Evolutionary conservation across 2,329 filamentous ascomycete genomes (phyloP).

Genomic region (Hymenoscyphus fructigenus): DNA sequence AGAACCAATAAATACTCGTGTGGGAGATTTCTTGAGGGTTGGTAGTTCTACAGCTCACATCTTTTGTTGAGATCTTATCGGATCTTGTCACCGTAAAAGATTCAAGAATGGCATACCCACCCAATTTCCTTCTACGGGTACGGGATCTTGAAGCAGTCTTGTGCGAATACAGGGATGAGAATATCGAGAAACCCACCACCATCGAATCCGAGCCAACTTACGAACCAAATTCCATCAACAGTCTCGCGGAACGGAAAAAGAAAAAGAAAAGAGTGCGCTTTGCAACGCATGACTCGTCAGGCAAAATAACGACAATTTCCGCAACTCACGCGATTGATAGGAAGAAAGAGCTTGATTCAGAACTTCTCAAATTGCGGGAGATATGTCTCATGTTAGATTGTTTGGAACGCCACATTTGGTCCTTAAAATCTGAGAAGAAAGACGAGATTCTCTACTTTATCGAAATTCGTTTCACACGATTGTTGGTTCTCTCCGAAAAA

Average conservation of each 20-base stretch:
- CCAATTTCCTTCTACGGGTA: neutral
- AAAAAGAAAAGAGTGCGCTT: neutral
- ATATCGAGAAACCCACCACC: neutral
- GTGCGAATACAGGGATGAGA: neutral
- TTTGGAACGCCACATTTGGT: neutral
- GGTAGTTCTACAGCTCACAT: neutral
- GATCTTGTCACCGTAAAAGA: neutral
- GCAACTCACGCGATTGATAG: neutral
- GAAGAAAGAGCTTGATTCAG: neutral
- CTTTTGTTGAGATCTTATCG: neutral
- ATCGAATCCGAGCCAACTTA: neutral
- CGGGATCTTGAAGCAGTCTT: neutral
- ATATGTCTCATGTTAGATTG: neutral
- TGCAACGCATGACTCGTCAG: neutral
- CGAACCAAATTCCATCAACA: neutral
- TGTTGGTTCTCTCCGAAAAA: neutral
- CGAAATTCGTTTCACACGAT: neutral
- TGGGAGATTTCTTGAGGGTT: neutral
- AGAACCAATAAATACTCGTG: too few relatives aligned
- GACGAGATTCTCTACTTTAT: neutral
- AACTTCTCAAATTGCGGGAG: neutral
- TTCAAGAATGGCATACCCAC: neutral
- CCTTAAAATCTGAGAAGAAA: neutral
- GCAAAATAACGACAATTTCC: neutral
- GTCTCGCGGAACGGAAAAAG: neutral